Evolutionary conservation across 352 stramenopile species (phyloP), one percentile per base, ranked within the genome.

Genomic region (Globisporangium paddicum): DNA sequence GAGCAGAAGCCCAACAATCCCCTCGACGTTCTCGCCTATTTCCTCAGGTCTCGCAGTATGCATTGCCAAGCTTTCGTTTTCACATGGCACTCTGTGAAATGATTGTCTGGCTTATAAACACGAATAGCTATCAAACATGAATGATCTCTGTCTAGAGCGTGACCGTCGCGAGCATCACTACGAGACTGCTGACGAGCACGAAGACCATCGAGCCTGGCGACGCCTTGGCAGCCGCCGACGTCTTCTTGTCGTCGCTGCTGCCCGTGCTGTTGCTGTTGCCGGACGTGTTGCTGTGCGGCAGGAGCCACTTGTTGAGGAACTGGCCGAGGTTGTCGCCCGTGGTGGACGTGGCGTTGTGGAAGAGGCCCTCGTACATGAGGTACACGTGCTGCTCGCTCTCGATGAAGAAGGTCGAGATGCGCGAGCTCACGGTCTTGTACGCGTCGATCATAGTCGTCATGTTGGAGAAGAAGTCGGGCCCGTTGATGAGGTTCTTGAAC

Each of bases 401-500:
- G 23, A 80, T 57, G 62, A 79, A 78, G 63, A 85, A 85, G 9
- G 70, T 79, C 18, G 75, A 80, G 44, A 85, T 56, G 21, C 76
- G 58, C 30, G 71, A 64, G 52, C 66, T 82, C 54, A 75, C 52
- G 58, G 62, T 75, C 56, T 71, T 77, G 55, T 85, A 85, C 47
- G 66, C 72, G 61, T 82, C 60, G 28, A 80, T 68, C 63, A 85
- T 82, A 2, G 68, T 64, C 35, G 68, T 71, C 72, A 82, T 76
- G 53, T 78, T 76, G 16, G 64, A 65, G 68, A 72, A 90, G 52
- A 88, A 90, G 66, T 82, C 67, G 9, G 76, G 64, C 21, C 60
- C 64, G 35, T 60, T 75, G 62, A 90, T 85, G 37, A 80, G 60
- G 48, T 83, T 51, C 5, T 40, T 61, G 66, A 88, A 87, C 19